These are phyloP conservation scores for Fusarium sp. DNA, from an alignment of 2,329 filamentous ascomycete species.

Conservation along the genomic window DNA sequence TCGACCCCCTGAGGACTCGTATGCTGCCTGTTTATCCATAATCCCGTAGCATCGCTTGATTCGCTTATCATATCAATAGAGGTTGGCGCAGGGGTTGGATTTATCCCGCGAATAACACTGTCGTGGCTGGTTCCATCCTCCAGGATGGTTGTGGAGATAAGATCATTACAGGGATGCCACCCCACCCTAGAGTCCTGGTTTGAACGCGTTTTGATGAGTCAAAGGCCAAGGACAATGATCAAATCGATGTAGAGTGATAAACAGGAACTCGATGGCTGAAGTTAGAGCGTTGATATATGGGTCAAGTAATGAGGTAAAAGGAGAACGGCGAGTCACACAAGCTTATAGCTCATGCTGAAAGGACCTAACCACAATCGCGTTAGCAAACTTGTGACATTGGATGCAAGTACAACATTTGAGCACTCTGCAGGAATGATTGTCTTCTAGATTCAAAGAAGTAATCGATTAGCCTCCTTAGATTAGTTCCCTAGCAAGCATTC, in stretches of 20 bases:
- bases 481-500: background rate
- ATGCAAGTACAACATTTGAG: background rate
- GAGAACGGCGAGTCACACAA: background rate
- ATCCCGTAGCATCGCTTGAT: background rate
- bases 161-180: background rate
- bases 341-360: too few relatives aligned
- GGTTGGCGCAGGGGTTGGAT: background rate
- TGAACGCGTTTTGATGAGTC: background rate
- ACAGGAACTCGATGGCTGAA: background rate
- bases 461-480: background rate
- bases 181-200: background rate
- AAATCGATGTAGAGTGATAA: background rate
- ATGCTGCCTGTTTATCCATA: background rate
- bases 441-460: background rate
- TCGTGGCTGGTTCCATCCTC: background rate
- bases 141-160: background rate
- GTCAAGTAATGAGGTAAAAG: background rate
- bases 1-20: background rate
- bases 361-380: too few relatives aligned
- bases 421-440: accelerated
- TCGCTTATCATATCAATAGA: background rate
- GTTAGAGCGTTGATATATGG: background rate
- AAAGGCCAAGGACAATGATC: background rate
- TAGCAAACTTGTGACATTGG: too few relatives aligned
- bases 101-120: background rate